Evolutionary conservation across 345 rosid genomes (phyloP).

Genomic region (Moringa oleifera): DNA sequence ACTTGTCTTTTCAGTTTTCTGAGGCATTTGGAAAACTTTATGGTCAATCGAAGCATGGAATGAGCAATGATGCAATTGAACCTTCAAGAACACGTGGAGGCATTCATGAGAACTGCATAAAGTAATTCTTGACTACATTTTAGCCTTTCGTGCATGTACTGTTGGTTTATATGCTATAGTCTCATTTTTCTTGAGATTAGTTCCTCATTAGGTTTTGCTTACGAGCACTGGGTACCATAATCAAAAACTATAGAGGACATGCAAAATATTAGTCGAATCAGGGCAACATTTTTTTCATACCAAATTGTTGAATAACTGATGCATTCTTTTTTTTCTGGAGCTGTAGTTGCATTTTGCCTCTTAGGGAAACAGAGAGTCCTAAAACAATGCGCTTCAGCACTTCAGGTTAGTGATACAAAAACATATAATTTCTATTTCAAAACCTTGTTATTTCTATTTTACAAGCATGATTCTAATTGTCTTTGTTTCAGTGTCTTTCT

Average conservation of each 20-base stretch:
- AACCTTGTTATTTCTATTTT: background rate
- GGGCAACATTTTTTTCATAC: too few species aligned
- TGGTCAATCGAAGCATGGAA: conserved; percentile 71
- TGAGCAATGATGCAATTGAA: conserved; percentile 52
- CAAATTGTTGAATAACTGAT: background rate
- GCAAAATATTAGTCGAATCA: too few species aligned
- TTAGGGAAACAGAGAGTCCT: conserved; percentile 38
- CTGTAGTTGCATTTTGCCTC: conserved; percentile 61
- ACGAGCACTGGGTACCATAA: too few species aligned
- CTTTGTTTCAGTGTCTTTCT: background rate
- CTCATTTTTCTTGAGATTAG: background rate
- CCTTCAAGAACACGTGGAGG: conserved; percentile 58
- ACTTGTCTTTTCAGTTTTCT: conserved; percentile 53
- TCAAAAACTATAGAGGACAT: too few species aligned
- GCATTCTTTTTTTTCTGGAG: conserved; percentile 17
- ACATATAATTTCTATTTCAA: background rate
- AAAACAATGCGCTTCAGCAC: conserved; percentile 80
- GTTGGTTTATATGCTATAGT: background rate
- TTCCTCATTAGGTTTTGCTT: background rate
- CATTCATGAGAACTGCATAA: conserved; percentile 83
- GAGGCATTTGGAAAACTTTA: conserved; percentile 96
- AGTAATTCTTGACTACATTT: conserved; percentile 29
- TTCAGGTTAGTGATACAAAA: conserved; percentile 49
- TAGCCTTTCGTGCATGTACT: background rate
- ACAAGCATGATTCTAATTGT: too few species aligned